Evolutionary conservation across 2,329 filamentous ascomycete species (phyloP).

Genomic region (Epichloe festucae): DNA sequence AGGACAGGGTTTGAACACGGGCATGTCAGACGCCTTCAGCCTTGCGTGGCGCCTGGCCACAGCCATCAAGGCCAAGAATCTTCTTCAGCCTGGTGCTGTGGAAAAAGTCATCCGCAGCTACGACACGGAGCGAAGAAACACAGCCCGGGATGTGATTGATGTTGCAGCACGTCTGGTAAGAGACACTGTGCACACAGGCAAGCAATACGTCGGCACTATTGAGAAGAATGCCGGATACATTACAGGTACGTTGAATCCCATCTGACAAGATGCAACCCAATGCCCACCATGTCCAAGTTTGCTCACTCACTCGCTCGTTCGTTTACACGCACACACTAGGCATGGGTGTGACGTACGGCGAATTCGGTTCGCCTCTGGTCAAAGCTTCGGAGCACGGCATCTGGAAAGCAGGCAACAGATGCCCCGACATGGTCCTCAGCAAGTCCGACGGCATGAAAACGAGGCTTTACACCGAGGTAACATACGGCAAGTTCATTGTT

Average conservation of each 20-base stretch:
- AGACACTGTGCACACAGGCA: constrained; percentile 29
- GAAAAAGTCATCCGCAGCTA: constrained; percentile 26
- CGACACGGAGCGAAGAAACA: constrained; percentile 29
- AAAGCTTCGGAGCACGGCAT: constrained; percentile 19
- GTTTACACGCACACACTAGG: constrained; percentile 7
- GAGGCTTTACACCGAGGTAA: constrained; percentile 19
- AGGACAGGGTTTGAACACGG: constrained; percentile 46
- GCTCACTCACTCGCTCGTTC: neutral
- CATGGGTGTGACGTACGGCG: constrained; percentile 30
- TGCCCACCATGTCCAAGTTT: neutral
- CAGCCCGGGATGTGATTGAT: constrained; percentile 31
- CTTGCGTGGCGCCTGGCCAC: constrained; percentile 37
- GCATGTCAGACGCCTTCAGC: constrained; percentile 42
- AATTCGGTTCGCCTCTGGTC: constrained; percentile 21
- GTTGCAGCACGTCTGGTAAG: constrained; percentile 33
- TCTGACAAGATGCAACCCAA: neutral
- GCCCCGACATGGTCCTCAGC: constrained; percentile 22
- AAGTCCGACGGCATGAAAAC: constrained; percentile 7
- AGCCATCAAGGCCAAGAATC: constrained; percentile 12
- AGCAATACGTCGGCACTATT: constrained; percentile 33
- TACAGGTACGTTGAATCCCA: constrained; percentile 22
- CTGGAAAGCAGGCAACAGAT: constrained; percentile 25
- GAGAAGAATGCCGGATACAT: constrained; percentile 35
- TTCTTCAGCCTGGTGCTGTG: constrained; percentile 10
- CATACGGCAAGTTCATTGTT: constrained; percentile 21